These are phyloP conservation scores for Amanita exitialis DNA, from an alignment of 768 basidiomycete genomes.

Conservation along the genomic window DNA sequence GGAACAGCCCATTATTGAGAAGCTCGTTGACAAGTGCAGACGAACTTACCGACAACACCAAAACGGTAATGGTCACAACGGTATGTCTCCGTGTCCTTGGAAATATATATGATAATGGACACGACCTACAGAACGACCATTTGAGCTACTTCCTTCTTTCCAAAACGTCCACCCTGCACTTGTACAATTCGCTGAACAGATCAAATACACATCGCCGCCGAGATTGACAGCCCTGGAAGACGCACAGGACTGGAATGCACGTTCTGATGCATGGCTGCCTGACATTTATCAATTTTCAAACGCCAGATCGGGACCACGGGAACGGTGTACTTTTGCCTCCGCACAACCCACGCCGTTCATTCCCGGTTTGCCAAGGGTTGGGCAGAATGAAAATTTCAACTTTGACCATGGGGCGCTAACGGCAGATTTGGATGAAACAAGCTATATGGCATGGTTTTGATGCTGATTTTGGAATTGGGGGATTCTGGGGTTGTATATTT, in stretches of 20 bases:
- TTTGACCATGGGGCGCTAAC: constrained; percentile 54
- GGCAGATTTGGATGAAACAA: constrained; percentile 45
- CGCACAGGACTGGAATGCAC: background rate
- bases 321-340: constrained; percentile 25
- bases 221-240: background rate
- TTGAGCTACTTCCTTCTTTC: constrained; percentile 25
- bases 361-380: constrained; percentile 37
- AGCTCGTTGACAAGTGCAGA: constrained; percentile 41
- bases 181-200: constrained; percentile 22
- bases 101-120: constrained; percentile 6
- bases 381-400: constrained; percentile 44
- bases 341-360: constrained; percentile 33
- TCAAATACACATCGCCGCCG: constrained; percentile 12
- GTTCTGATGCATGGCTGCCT: constrained; percentile 26
- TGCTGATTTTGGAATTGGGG: constrained; percentile 25
- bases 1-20: constrained; percentile 44
- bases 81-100: constrained; percentile 5
- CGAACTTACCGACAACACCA: constrained; percentile 30
- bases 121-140: constrained; percentile 11
- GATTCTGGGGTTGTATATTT: background rate
- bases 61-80: background rate
- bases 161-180: constrained; percentile 23
- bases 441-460: constrained; percentile 66
- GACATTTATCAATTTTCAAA: constrained; percentile 37
- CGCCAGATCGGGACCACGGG: constrained; percentile 30